These are phyloP conservation scores for Talaromyces adpressus DNA, from an alignment of 495 filamentous ascomycete genomes.

Conservation along the genomic window DNA sequence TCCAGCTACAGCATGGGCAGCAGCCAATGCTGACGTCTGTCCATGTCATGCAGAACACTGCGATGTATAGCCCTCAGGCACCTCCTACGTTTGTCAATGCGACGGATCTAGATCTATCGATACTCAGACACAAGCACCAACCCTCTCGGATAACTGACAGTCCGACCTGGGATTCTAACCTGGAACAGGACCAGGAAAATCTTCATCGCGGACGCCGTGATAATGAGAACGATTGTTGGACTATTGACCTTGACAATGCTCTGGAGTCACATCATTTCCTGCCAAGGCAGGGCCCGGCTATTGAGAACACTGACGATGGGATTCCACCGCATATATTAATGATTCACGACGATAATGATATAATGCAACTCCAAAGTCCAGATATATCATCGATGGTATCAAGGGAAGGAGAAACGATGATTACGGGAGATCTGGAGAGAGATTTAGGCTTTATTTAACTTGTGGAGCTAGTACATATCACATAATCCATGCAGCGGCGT, in stretches of 20 bases:
- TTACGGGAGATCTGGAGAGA: slow-evolving; percentile 37
- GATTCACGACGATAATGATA: background rate
- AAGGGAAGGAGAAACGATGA: slow-evolving; percentile 13
- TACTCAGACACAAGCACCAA: background rate
- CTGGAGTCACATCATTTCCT: background rate
- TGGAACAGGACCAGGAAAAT: background rate
- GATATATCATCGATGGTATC: slow-evolving; percentile 14
- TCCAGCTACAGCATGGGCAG: slow-evolving; percentile 43
- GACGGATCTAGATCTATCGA: slow-evolving; percentile 25
- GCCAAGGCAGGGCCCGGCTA: background rate
- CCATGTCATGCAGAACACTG: slow-evolving; percentile 8
- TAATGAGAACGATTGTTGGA: background rate
- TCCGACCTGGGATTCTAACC: background rate
- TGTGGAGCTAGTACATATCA: background rate
- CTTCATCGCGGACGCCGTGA: background rate
- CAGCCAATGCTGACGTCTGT: slow-evolving; percentile 4
- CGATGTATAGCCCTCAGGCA: slow-evolving; percentile 6
- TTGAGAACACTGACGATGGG: background rate
- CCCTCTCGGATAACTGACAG: background rate
- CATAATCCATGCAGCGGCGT: too few species aligned
- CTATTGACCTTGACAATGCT: background rate
- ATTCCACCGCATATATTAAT: background rate
- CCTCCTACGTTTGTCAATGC: slow-evolving; percentile 25
- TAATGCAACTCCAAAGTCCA: background rate
- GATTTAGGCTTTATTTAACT: slow-evolving; percentile 27